Base-by-base conservation (phyloP, 345 rosid species). In the Eucalyptus polybractea region DNA sequence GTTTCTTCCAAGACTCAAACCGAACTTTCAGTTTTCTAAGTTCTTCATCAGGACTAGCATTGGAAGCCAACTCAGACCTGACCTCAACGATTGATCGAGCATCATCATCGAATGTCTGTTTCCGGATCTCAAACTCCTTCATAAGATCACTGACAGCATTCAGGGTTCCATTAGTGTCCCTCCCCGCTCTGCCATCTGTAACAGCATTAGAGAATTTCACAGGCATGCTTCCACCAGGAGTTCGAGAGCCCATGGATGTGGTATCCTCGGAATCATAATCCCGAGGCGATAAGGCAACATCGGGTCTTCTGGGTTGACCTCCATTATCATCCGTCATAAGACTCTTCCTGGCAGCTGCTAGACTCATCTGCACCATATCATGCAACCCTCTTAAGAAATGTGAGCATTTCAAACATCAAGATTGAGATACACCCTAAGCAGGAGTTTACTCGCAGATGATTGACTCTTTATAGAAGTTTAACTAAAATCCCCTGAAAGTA, bases 1-100 rank as follows among this genome's bases (percentile, higher is more conserved):
- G 98, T 91, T 95, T 97, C 94, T 95, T 97, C 99, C 99, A 97
- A 40, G 93, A 86, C 93, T 97, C 96, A 72, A 97, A 97, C 88
- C 93, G 92, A 37, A 60, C 86, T 93, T 93, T 98, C 91, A 98
- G 88, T 88, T 94, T 96, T 90, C 94, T 90, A 51, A 95, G 91
- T 90, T 95, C 98, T 58, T 93, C 96, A 50, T 91, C 96, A 49
- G 96, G 94, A 56, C 93, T 93, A 60, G 88, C 88, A 37, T 90
- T 87, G 24, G 93, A 87, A 86, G 90, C 88, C 44, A 94, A 92
- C 51, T 89, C 90, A 22, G 90, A 86, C 92, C 92, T 94, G 89
- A 90, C 94, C 81, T 95, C 97, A 60, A 89, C 92, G 8, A 97
- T 85, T 72, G 95, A 90, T 90, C 91, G 93, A 60, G 92, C 97